Evolutionary conservation across 2,329 filamentous ascomycete species (phyloP), one percentile per base, ranked within the genome.

Genomic region (Ascochyta clinopodiicola): DNA sequence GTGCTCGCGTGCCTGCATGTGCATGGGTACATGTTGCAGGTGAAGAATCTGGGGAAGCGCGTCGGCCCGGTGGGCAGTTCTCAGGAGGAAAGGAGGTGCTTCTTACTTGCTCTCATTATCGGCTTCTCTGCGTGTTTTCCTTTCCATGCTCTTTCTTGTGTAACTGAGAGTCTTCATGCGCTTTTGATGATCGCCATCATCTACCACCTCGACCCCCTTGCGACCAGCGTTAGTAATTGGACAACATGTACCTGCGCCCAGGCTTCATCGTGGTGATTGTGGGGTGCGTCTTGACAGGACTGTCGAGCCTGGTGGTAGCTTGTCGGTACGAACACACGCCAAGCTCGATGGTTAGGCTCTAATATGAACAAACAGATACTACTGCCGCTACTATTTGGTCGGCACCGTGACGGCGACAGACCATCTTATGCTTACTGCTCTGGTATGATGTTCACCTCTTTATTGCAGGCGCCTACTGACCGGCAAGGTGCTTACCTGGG

Each of bases 191-290:
- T 25, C 24, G 17, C 24, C 24, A 27, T 15, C 7, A 6, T 12
- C n/a, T 32, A 47, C 19, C 27, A 10, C 15, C 10, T 32, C 8
- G 42, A 17, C 7, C 13, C n/a, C 12, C 17, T 32, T 42, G 37
- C 44, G 36, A 52, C 35, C 27, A 39, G 43, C 50, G 17, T 36
- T 15, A n/a, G 36, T 40, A 44, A 39, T 38, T 19, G 12, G 17
- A 34, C 55, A 58, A 34, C 34, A 70, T 72, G 69, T 74, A 61
- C 50, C 36, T 72, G 17, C 62, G 71, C 27, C 69, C 72, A 24
- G 71, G 72, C 24, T 69, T 66, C 36, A 61, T 75, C 27, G 72
- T 74, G 56, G 67, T 73, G 51, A 69, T 75, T 43, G 69, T 73
- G 15, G 70, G 70, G 35, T 53, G 62, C 32, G 71, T 64, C n/a